A percentile compares a stretch with the other conserved stretches of the same genome.
phyloP scores from a whole-genome alignment of 176 grass and related monocot genomes.

The Oryza longistaminata region DNA sequence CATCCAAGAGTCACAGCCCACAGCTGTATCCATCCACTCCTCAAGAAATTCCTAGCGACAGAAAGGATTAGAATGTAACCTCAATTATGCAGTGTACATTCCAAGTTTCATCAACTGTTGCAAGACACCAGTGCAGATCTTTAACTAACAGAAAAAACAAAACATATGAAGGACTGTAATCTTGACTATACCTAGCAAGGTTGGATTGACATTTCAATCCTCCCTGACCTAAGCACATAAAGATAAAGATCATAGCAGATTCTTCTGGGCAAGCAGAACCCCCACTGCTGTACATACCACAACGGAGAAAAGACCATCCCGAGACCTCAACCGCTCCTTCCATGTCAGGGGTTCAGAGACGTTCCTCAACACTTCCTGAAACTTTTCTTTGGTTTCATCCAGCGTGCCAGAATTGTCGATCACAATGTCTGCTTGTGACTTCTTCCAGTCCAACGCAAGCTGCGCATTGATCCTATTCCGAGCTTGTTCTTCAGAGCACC shows the following conservation, averaged over 20 bases:
- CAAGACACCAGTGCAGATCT: background rate
- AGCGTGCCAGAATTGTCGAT: conserved; percentile 71
- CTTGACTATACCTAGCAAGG: background rate
- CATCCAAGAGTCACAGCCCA: too few species aligned
- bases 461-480: conserved; percentile 68
- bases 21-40: too few species aligned
- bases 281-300: conserved; percentile 46
- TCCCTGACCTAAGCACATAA: background rate
- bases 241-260: conserved; percentile 47
- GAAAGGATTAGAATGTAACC: background rate
- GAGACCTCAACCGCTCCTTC: conserved; percentile 63
- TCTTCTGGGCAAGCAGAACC: conserved; percentile 64
- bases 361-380: conserved; percentile 53
- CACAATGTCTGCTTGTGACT: conserved; percentile 71
- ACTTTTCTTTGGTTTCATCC: conserved; percentile 66
- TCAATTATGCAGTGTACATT: background rate
- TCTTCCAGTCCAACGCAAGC: conserved; percentile 68
- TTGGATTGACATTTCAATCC: background rate
- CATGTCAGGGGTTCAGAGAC: conserved; percentile 61
- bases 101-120: background rate
- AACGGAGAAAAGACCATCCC: conserved; percentile 69
- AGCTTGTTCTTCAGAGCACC: conserved; percentile 69
- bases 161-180: background rate
- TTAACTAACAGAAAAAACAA: background rate
- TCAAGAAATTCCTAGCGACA: background rate